phyloP scores from a whole-genome alignment of 441 rosid species.

The Bruguiera hainesii region DNA sequence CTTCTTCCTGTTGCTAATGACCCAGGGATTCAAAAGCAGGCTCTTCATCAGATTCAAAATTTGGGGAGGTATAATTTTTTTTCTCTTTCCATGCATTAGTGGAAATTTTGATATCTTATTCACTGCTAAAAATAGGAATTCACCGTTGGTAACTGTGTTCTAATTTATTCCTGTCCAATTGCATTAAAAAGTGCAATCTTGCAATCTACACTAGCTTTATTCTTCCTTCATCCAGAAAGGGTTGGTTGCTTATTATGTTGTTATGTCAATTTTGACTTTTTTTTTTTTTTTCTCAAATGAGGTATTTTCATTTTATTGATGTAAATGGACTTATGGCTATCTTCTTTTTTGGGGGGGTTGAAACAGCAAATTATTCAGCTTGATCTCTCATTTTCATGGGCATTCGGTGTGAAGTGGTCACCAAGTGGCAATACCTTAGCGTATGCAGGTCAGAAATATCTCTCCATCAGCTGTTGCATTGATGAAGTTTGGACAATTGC shows the following conservation, averaged over 20 bases:
- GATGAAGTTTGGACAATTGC: neutral
- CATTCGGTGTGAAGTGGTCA: conserved; percentile 99
- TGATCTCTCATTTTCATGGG: conserved; percentile 97
- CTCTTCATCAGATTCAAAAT: conserved; percentile 72
- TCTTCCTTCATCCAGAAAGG: neutral
- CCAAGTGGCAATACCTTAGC: conserved; percentile 97
- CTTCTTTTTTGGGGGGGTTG: conserved; percentile 5
- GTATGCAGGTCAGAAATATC: conserved; percentile 80
- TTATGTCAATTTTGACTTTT: neutral
- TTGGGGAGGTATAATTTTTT: conserved; percentile 76
- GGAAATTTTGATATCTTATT: neutral
- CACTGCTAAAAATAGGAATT: neutral
- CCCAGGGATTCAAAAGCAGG: conserved; percentile 70
- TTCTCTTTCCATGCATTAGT: neutral
- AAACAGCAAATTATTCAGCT: conserved; percentile 96
- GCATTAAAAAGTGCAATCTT: neutral
- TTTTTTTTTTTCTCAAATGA: neutral
- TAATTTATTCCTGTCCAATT: neutral
- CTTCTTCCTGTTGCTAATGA: conserved; percentile 20
- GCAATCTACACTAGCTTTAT: neutral
- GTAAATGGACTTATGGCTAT: neutral
- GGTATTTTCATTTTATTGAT: conserved; percentile 9
- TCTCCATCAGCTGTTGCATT: conserved; percentile 9
- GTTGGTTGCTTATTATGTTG: neutral
- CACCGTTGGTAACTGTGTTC: neutral